phyloP scores from a whole-genome alignment of 2,329 filamentous ascomycete genomes.

The Epichloe uncinata region DNA sequence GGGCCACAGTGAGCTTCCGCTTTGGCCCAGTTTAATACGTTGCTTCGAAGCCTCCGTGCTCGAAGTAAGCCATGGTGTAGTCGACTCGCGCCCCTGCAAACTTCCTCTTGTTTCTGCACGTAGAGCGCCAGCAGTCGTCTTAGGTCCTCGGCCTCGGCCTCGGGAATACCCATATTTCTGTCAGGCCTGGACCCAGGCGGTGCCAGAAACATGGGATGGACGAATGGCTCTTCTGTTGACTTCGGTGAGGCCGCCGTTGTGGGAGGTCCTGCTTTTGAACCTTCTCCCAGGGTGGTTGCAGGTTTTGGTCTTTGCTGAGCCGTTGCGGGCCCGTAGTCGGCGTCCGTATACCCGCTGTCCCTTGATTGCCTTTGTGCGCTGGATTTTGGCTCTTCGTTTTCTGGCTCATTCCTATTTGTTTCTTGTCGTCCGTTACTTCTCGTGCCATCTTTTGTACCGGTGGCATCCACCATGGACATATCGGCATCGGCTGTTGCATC shows the following conservation, averaged over 20 bases:
- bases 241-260: constrained; percentile 7
- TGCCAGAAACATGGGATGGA: constrained; percentile 64
- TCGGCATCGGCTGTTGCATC: constrained; percentile 9
- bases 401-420: constrained; percentile 1
- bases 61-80: constrained; percentile 59
- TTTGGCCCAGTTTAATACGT: constrained; percentile 63
- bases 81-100: constrained; percentile 55
- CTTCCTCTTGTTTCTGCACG: constrained; percentile 77
- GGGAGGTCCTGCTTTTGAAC: background rate
- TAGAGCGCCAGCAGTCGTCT: constrained; percentile 61
- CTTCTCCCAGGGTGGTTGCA: constrained; percentile 17
- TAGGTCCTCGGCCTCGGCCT: constrained; percentile 64
- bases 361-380: background rate
- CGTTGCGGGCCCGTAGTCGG: constrained; percentile 7
- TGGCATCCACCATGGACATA: constrained; percentile 10
- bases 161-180: constrained; percentile 57
- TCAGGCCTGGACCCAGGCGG: constrained; percentile 50
- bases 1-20: constrained; percentile 58
- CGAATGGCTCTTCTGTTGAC: constrained; percentile 31
- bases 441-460: background rate
- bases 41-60: constrained; percentile 57
- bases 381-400: background rate
- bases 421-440: background rate
- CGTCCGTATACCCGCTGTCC: background rate
- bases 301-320: constrained; percentile 7